Evolutionary conservation across 371 early-diverging fungal species (phyloP).

Genomic region (Basidiobolus meristosporus): DNA sequence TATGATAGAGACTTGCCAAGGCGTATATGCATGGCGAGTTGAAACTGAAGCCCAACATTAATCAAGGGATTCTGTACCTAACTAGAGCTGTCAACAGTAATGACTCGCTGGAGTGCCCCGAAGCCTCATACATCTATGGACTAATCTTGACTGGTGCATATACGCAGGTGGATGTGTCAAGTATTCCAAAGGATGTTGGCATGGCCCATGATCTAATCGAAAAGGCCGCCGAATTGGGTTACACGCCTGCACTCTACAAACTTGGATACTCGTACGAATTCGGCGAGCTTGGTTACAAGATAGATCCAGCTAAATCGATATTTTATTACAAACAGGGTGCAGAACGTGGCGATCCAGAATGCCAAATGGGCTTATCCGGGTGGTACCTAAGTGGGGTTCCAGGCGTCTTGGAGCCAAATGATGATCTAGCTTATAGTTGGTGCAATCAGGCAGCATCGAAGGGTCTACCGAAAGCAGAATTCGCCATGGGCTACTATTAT

Average conservation of each 20-base stretch:
- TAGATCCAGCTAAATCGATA: conserved; percentile 51
- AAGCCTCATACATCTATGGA: conserved; percentile 47
- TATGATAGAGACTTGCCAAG: conserved; percentile 23
- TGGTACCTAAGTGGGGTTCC: conserved; percentile 90
- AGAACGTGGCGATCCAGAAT: conserved; percentile 71
- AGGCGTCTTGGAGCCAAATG: conserved; percentile 44
- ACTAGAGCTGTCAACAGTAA: no score
- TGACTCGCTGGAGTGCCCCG: conserved; percentile 17
- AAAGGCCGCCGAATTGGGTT: conserved; percentile 29
- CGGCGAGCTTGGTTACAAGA: conserved; percentile 30
- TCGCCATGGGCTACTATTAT: conserved; percentile 81
- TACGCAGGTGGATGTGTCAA: conserved; percentile 9
- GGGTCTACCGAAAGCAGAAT: conserved; percentile 70
- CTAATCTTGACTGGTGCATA: conserved; percentile 20
- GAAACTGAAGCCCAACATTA: conserved; percentile 10
- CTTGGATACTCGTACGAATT: conserved; percentile 74
- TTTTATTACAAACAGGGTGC: conserved; percentile 70
- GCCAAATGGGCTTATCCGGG: conserved; percentile 81
- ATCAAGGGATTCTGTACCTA: no score
- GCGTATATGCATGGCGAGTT: conserved; percentile 41
- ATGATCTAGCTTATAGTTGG: conserved; percentile 82
- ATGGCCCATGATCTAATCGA: conserved; percentile 14
- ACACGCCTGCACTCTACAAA: conserved; percentile 48
- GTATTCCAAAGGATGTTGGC: conserved; percentile 13
- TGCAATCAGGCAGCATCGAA: conserved; percentile 65